phyloP scores from a whole-genome alignment of 1,139 yeast species.

The Tardiomyces depauwii region DNA sequence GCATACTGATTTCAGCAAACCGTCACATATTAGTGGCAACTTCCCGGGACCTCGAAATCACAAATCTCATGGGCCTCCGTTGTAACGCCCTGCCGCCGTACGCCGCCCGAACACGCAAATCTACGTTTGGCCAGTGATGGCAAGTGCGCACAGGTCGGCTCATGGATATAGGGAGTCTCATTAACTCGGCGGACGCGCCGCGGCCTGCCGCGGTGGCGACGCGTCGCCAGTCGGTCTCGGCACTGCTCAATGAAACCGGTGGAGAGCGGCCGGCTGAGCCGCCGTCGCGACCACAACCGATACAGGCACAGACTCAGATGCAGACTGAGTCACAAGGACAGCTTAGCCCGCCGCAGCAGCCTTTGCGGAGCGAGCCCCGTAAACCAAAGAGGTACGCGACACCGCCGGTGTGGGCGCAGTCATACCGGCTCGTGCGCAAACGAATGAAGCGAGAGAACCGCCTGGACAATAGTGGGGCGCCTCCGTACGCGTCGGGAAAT shows the following conservation, averaged over 20 bases:
- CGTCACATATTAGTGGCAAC: neutral
- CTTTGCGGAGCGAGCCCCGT: neutral
- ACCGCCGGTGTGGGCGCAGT: conserved; percentile 1
- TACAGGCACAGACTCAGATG: neutral
- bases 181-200: conserved; percentile 5
- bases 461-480: neutral
- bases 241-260: conserved; percentile 14
- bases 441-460: neutral
- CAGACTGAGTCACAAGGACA: neutral
- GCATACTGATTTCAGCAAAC: neutral
- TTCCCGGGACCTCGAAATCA: too few relatives aligned
- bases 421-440: neutral
- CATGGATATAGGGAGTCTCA: conserved; percentile 16
- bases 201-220: conserved; percentile 7
- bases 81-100: too few relatives aligned
- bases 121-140: neutral
- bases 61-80: too few relatives aligned
- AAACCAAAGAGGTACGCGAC: neutral
- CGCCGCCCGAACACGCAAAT: too few relatives aligned
- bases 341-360: too few relatives aligned
- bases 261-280: conserved; percentile 6
- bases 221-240: conserved; percentile 19
- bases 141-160: neutral
- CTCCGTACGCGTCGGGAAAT: neutral
- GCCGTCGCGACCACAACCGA: neutral